A percentile compares a stretch with the other conserved stretches of the same genome.
phyloP scores from a whole-genome alignment of 1,284 basidiomycete genomes.

The Anthracocystis panici-leucophaei region DNA sequence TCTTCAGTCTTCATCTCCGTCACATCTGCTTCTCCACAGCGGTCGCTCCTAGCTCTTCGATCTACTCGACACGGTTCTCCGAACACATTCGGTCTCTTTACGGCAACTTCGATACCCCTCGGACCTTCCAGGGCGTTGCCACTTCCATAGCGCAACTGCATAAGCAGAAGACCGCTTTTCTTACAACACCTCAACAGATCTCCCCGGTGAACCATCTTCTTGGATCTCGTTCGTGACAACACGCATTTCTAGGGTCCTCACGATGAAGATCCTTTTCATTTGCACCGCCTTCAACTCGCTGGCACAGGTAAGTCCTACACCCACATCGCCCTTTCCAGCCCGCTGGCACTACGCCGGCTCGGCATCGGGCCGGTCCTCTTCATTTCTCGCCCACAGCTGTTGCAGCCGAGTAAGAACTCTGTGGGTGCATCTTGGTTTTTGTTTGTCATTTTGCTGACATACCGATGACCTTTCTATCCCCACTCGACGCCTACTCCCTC shows the following conservation, averaged over 20 bases:
- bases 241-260: neutral
- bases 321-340: neutral
- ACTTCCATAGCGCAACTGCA: too few relatives aligned
- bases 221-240: neutral
- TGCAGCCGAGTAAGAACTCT: neutral
- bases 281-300: constrained; percentile 71
- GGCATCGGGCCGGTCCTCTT: neutral
- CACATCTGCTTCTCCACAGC: neutral
- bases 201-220: neutral
- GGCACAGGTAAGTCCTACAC: constrained; percentile 29
- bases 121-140: neutral
- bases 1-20: neutral
- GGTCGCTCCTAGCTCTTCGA: neutral
- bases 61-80: neutral
- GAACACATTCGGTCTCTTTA: neutral
- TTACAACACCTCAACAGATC: neutral
- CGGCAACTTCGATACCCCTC: neutral
- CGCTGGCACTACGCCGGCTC: neutral
- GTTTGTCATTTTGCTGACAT: neutral
- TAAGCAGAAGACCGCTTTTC: neutral
- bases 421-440: neutral
- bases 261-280: constrained; percentile 70
- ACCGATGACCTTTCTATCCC: neutral
- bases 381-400: neutral
- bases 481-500: neutral